Evolutionary conservation across 805 yeast genomes (phyloP), one percentile per base, ranked within the genome.

Genomic region (Candida insectalens): DNA sequence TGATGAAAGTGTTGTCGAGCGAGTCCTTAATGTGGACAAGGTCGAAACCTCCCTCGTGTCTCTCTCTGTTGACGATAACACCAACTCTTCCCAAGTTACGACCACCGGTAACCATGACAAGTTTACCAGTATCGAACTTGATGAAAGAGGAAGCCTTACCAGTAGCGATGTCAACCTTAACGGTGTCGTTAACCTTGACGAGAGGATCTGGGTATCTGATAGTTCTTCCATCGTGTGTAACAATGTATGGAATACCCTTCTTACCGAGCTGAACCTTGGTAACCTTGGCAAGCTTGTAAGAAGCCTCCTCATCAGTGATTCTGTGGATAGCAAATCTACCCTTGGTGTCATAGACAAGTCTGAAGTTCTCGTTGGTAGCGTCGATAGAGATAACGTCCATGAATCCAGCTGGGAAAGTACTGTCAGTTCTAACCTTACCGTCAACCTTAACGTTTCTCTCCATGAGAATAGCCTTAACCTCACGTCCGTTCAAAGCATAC

Each of bases 261-360:
- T 89, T 92, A 69, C 98, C 97, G 64, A 88, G 76, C 74, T 85
- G 95, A 50, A 89, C 96, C 69, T 83, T 85, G 83, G 85, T 92
- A 58, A 89, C 97, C 76, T 88, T 89, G 62, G 84, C 96, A 63
- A 89, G 82, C 74, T 89, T 89, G 92, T 92, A 89, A 53, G 88
- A 66, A 59, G 96, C 96, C 77, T 89, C 98, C 71, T 89, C 97
- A 53, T 85, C 92, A 53, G 96, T 83, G 73, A 89, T 89, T 75
- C 98, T 87, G 94, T 89, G 98, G 60, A 89, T 94, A 61, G 98
- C 92, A 60, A 88, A 89, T 75, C 96, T 88, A 71, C 97, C 98
- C 77, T 89, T 89, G 65, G 85, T 79, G 65, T 89, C 98, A 78
- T 87, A 89, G 60, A 89, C 82, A 64, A 89, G 83, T 77, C 98